phyloP scores from a whole-genome alignment of 1,284 basidiomycete genomes.

The Sporisorium graminicola region DNA sequence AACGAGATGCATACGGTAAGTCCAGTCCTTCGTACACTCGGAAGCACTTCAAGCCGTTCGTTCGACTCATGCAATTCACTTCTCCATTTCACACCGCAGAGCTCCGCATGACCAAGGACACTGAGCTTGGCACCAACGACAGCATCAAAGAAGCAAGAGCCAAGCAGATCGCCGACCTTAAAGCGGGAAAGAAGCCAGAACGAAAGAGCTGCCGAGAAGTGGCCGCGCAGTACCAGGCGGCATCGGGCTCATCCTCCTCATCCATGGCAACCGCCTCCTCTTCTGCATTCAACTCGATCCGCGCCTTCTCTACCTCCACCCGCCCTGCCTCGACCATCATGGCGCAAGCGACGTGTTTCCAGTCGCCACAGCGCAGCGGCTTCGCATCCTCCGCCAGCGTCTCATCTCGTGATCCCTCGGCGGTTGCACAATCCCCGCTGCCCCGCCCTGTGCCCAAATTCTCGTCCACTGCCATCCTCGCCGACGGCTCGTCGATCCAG shows the following conservation, averaged over 20 bases:
- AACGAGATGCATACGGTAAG: constrained; percentile 50
- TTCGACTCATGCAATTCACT: neutral
- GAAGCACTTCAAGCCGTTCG: neutral
- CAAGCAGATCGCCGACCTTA: constrained; percentile 57
- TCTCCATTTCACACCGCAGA: constrained; percentile 20
- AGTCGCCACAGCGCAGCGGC: constrained; percentile 26
- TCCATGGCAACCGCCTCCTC: constrained; percentile 42
- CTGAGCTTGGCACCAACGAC: constrained; percentile 67
- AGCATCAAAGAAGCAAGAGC: constrained; percentile 60
- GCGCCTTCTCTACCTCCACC: constrained; percentile 34
- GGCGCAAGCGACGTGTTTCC: constrained; percentile 27
- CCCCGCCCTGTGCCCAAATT: constrained; percentile 66
- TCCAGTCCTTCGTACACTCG: neutral
- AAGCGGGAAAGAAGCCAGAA: constrained; percentile 55
- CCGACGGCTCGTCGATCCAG: constrained; percentile 68
- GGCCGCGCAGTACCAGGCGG: constrained; percentile 42
- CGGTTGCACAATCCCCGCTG: constrained; percentile 27
- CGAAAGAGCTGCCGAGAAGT: constrained; percentile 49
- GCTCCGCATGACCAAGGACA: constrained; percentile 64
- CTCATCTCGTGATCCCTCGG: constrained; percentile 36
- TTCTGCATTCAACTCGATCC: constrained; percentile 27
- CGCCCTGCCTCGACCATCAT: constrained; percentile 19
- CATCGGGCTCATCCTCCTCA: constrained; percentile 21
- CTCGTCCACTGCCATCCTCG: constrained; percentile 59
- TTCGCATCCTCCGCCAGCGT: constrained; percentile 28